phyloP scores from a whole-genome alignment of 176 grass and related monocot genomes.

The Avena eriantha region DNA sequence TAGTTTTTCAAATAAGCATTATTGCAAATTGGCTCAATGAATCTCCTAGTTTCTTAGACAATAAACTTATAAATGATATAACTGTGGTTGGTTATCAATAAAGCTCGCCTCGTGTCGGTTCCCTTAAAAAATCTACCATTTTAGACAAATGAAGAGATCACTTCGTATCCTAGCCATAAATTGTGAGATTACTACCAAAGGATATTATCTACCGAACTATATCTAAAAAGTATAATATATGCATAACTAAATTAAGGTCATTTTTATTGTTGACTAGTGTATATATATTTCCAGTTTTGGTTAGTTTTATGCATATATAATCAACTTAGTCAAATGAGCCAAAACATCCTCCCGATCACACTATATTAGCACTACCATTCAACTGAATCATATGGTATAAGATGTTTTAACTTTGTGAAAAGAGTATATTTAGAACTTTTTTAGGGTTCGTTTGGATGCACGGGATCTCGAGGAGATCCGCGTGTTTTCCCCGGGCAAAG shows the following conservation, averaged over 20 bases:
- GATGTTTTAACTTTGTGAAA: too few species aligned
- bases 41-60: too few species aligned
- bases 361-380: background rate
- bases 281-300: background rate
- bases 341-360: background rate
- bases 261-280: background rate
- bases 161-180: background rate
- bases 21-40: too few species aligned
- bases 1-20: too few species aligned
- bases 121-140: background rate
- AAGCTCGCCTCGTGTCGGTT: too few species aligned
- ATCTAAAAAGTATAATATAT: background rate
- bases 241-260: background rate
- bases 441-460: too few species aligned
- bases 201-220: background rate
- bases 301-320: background rate
- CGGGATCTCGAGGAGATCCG: too few species aligned
- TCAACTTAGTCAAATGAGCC: background rate
- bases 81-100: too few species aligned
- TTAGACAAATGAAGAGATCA: background rate
- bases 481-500: too few species aligned
- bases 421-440: too few species aligned
- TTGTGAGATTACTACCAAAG: background rate
- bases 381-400: background rate
- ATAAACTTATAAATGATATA: too few species aligned